These are phyloP conservation scores for Rhytidiadelphus loreus DNA, from an alignment of 225 moss, liverwort and hornwort species.

Conservation along the genomic window DNA sequence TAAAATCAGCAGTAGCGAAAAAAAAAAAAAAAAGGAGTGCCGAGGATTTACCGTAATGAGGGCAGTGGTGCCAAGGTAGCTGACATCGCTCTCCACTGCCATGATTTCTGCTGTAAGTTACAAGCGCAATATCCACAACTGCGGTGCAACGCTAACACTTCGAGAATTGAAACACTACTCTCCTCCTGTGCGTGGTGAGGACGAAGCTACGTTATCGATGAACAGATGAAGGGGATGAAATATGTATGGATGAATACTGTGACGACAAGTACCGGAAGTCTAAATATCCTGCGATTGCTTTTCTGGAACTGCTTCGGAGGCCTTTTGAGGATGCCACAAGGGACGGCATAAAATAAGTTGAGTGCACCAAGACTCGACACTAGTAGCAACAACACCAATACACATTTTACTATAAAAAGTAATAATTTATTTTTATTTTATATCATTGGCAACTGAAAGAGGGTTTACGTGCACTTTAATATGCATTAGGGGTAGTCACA, in stretches of 20 bases:
- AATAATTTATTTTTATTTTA: neutral
- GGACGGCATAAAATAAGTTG: neutral
- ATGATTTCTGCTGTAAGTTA: neutral
- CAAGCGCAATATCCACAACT: neutral
- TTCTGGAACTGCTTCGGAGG: neutral
- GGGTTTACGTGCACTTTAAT: accelerated
- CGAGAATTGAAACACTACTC: neutral
- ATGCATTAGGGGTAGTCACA: no score
- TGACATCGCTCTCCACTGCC: constrained; percentile 42
- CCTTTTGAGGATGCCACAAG: neutral
- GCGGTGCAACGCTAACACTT: neutral
- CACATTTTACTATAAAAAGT: no score
- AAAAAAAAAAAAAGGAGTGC: neutral
- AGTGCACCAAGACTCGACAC: neutral
- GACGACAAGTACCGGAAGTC: neutral
- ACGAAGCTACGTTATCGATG: neutral
- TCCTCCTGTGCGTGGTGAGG: neutral
- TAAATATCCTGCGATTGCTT: neutral
- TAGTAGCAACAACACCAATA: neutral
- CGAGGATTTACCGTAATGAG: constrained; percentile 37
- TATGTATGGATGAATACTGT: neutral
- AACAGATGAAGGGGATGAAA: neutral
- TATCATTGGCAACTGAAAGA: no score
- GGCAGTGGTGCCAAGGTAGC: constrained; percentile 65
- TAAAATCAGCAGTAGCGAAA: neutral